These are phyloP conservation scores for Rubroshorea leprosula DNA, from an alignment of 345 rosid species.

Conservation along the genomic window DNA sequence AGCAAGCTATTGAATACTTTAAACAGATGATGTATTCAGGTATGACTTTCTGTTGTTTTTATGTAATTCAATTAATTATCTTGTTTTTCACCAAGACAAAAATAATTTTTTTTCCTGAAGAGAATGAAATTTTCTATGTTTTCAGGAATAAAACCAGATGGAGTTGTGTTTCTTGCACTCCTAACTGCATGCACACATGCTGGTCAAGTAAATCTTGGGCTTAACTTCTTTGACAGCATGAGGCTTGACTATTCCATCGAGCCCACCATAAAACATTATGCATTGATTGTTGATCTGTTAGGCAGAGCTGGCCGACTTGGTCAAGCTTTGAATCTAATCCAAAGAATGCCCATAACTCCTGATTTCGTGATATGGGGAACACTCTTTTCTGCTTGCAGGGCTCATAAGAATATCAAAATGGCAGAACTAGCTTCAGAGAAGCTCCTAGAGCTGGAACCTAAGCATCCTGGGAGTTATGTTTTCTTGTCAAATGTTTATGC, in stretches of 20 bases:
- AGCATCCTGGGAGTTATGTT: conserved; percentile 43
- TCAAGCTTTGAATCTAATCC: conserved; percentile 42
- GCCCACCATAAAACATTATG: conserved; percentile 58
- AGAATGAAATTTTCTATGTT: not conserved
- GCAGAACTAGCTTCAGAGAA: conserved; percentile 36
- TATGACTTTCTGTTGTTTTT: conserved; percentile 11
- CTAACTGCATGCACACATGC: conserved; percentile 50
- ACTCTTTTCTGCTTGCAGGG: conserved; percentile 55
- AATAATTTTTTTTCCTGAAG: conserved; percentile 8
- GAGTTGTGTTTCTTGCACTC: conserved; percentile 49
- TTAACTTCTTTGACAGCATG: conserved; percentile 60
- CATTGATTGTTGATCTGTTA: conserved; percentile 43
- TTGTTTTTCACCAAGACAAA: not conserved
- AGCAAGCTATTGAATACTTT: conserved; percentile 48
- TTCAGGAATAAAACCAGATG: conserved; percentile 59
- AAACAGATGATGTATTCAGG: conserved; percentile 60
- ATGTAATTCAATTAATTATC: no score
- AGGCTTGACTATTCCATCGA: conserved; percentile 55
- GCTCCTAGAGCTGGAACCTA: conserved; percentile 47
- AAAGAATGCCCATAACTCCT: conserved; percentile 46
- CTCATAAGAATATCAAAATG: conserved; percentile 34
- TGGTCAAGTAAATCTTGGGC: conserved; percentile 49
- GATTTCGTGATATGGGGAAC: conserved; percentile 57
- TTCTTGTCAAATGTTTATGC: conserved; percentile 47
- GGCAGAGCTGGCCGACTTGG: conserved; percentile 54